Evolutionary conservation across 441 rosid species (phyloP).

Genomic region (Aquilaria agallochum): DNA sequence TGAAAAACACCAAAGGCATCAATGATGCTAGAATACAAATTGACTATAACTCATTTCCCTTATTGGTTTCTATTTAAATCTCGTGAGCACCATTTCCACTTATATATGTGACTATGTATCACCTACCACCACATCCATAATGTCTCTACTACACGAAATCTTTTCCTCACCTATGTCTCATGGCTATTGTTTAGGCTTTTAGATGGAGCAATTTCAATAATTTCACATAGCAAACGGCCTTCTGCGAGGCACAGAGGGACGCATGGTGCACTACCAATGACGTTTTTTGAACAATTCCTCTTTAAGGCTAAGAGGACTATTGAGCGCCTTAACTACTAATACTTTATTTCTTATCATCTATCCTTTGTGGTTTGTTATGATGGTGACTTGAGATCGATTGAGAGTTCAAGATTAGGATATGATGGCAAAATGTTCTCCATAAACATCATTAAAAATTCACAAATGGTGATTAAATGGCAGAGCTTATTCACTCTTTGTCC

Average conservation of each 20-base stretch:
- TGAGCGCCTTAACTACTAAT: constrained; percentile 69
- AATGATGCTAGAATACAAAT: no score
- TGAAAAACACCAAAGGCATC: no score
- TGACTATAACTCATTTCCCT: no score
- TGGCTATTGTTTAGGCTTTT: constrained; percentile 34
- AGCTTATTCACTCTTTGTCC: no score
- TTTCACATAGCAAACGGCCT: constrained; percentile 50
- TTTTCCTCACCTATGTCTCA: no score
- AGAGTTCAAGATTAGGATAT: constrained; percentile 53
- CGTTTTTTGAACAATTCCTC: constrained; percentile 62
- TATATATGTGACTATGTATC: no score
- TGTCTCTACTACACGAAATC: no score
- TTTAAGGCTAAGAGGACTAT: constrained; percentile 78
- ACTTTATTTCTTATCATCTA: constrained; percentile 61
- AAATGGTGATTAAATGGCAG: no score
- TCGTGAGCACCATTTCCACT: no score
- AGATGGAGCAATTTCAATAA: constrained; percentile 67
- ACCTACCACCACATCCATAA: no score
- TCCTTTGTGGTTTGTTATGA: constrained; percentile 53
- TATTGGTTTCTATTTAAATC: no score
- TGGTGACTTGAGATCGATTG: constrained; percentile 57
- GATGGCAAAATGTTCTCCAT: constrained; percentile 56
- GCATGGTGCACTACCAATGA: constrained; percentile 83
- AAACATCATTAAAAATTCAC: constrained; percentile 71
- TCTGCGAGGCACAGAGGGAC: constrained; percentile 59